phyloP scores from a whole-genome alignment of 2,329 filamentous ascomycete genomes.

The Colletotrichum eremochloae region DNA sequence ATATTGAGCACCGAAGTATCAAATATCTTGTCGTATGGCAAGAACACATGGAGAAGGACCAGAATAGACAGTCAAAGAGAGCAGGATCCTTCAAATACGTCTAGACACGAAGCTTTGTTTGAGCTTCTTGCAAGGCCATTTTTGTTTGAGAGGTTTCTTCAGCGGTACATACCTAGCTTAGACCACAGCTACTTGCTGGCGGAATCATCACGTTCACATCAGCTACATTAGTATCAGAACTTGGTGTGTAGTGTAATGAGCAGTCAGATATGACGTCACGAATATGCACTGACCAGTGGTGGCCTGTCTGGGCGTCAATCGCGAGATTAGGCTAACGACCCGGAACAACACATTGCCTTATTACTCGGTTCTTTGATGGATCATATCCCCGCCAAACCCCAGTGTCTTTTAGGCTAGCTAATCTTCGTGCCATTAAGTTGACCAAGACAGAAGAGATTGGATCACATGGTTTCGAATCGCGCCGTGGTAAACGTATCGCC shows the following conservation, averaged over 20 bases:
- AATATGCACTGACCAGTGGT: neutral
- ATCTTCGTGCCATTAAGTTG: neutral
- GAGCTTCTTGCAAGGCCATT: neutral
- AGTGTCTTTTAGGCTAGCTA: neutral
- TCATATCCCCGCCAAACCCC: neutral
- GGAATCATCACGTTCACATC: neutral
- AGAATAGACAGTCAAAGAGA: too few species aligned
- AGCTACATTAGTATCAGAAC: neutral
- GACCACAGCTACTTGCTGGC: conserved; percentile 3
- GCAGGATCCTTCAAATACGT: neutral
- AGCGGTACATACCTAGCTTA: neutral
- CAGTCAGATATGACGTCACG: conserved; percentile 12
- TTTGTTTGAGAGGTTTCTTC: neutral
- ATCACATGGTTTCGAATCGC: neutral
- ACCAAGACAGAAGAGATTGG: neutral
- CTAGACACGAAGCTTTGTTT: neutral
- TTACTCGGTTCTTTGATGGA: neutral
- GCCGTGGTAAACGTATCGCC: neutral
- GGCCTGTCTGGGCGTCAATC: neutral
- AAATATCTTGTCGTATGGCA: neutral
- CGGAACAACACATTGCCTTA: neutral
- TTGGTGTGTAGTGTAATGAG: neutral
- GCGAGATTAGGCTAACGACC: conserved; percentile 1
- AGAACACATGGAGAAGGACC: neutral
- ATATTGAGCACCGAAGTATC: neutral